Evolutionary conservation across 2,329 filamentous ascomycete genomes (phyloP).

Genomic region (Sporothrix curviconia): DNA sequence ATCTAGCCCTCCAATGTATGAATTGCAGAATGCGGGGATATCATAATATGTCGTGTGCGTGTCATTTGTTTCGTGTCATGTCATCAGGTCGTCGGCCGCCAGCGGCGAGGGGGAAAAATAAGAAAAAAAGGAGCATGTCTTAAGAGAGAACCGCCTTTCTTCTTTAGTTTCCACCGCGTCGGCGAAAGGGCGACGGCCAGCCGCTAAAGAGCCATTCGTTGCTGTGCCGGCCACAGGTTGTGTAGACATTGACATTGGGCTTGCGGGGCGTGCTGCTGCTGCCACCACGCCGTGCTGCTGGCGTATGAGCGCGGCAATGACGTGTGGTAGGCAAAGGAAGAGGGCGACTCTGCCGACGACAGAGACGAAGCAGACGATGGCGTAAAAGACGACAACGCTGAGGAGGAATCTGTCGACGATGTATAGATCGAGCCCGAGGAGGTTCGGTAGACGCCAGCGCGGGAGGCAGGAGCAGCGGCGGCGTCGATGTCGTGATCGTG

Average conservation of each 20-base stretch:
- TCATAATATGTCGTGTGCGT: too few species aligned
- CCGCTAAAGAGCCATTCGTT: constrained; percentile 24
- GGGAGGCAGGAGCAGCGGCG: neutral
- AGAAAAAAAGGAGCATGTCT: neutral
- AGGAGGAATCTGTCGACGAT: neutral
- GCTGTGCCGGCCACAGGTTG: constrained; percentile 22
- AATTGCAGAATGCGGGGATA: too few species aligned
- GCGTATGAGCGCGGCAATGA: neutral
- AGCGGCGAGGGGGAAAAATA: neutral
- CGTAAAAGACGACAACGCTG: neutral
- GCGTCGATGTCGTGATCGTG: neutral
- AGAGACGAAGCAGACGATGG: neutral
- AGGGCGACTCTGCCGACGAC: neutral
- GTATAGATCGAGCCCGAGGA: neutral
- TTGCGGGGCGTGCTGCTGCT: neutral
- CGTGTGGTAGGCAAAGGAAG: too few species aligned
- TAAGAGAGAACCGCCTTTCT: neutral
- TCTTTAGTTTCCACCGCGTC: neutral
- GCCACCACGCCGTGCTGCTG: neutral
- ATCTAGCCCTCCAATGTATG: too few species aligned
- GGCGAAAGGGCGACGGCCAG: constrained; percentile 19
- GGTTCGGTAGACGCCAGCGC: neutral
- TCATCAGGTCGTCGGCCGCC: constrained; percentile 2
- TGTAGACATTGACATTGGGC: constrained; percentile 23
- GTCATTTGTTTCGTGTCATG: neutral